Percentiles rank a stretch among this genome's conserved stretches.
Evolutionary conservation across 805 yeast genomes (phyloP).

Genomic region (Starmerella gropengiesseri): DNA sequence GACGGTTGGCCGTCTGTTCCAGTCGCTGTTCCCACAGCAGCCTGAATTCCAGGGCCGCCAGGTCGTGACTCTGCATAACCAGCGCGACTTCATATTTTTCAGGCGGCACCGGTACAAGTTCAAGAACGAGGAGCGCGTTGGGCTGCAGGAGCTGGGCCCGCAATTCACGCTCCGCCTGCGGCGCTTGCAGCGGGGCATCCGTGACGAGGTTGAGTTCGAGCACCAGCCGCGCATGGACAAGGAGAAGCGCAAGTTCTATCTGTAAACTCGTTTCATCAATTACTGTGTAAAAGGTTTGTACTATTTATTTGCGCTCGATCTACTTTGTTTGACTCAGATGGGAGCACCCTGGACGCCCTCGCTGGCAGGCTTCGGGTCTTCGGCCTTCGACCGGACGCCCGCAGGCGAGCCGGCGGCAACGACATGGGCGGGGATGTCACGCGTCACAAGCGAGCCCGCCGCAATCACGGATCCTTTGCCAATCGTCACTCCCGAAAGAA

Average conservation of each 20-base stretch:
- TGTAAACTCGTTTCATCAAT: no score
- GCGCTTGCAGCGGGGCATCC: conserved; percentile 81
- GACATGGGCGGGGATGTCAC: conserved; percentile 42
- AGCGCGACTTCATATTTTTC: conserved; percentile 89
- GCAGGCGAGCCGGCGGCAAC: conserved; percentile 59
- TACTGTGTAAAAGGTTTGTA: no score
- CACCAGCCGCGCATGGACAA: conserved; percentile 93
- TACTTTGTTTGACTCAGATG: neutral
- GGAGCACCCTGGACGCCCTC: no score
- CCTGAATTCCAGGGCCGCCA: conserved; percentile 95
- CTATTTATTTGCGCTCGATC: no score
- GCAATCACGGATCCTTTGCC: conserved; percentile 54
- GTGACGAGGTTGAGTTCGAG: conserved; percentile 93
- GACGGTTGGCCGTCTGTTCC: conserved; percentile 86
- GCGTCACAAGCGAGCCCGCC: conserved; percentile 56
- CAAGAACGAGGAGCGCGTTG: conserved; percentile 81
- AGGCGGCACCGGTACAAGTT: conserved; percentile 90
- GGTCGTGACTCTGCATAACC: conserved; percentile 90
- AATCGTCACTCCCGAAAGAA: conserved; percentile 53
- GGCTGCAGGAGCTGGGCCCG: conserved; percentile 92
- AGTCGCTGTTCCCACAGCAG: conserved; percentile 78
- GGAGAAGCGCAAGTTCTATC: conserved; percentile 83
- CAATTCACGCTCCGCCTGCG: conserved; percentile 85
- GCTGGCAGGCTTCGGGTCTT: neutral
- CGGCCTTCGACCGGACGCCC: conserved; percentile 28